These are phyloP conservation scores for Drosera spatulata DNA, from an alignment of 179 eudicot species.

Conservation along the genomic window DNA sequence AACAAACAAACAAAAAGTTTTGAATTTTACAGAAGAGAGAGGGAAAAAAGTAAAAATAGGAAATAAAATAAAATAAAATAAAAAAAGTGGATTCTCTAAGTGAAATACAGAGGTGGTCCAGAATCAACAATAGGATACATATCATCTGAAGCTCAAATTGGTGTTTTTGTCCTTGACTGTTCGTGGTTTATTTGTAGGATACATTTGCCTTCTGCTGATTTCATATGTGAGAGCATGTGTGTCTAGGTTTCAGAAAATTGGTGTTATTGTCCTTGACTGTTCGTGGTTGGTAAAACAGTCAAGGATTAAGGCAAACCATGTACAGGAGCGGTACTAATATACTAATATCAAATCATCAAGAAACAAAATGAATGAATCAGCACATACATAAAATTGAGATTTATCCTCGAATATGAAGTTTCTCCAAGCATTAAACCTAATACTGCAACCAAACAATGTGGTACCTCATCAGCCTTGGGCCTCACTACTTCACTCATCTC, in stretches of 20 bases:
- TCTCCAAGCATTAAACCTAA: background rate
- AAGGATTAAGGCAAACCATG: too few species aligned
- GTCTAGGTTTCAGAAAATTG: too few species aligned
- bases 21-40: background rate
- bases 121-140: too few species aligned
- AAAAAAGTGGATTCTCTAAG: background rate
- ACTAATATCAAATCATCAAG: background rate
- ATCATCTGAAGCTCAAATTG: too few species aligned
- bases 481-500: constrained; percentile 73
- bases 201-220: too few species aligned
- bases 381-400: background rate
- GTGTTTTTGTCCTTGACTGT: too few species aligned
- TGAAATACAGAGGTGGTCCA: background rate
- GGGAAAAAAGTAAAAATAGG: background rate
- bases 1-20: too few species aligned
- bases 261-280: too few species aligned
- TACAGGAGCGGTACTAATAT: background rate
- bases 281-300: too few species aligned
- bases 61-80: background rate
- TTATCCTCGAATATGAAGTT: background rate
- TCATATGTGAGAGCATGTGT: too few species aligned
- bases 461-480: constrained; percentile 80
- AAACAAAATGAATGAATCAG: background rate
- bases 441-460: background rate
- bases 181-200: too few species aligned